These are phyloP conservation scores for Corylus heterophylla DNA, from an alignment of 306 rosid species.

Conservation along the genomic window DNA sequence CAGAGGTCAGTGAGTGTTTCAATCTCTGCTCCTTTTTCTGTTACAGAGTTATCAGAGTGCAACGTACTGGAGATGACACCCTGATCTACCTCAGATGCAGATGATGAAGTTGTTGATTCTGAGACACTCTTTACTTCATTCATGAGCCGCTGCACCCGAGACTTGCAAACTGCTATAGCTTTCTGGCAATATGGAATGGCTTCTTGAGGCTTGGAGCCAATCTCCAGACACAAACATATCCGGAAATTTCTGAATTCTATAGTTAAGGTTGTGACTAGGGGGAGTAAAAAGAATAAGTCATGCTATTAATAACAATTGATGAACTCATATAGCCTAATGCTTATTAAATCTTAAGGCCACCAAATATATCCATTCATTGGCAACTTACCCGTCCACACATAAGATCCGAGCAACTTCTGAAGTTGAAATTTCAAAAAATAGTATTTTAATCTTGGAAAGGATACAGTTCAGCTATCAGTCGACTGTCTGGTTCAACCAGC, in stretches of 20 bases:
- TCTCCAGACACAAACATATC: conserved; percentile 86
- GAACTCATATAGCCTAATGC: conserved; percentile 6
- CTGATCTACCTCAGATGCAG: conserved; percentile 47
- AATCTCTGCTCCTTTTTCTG: conserved; percentile 76
- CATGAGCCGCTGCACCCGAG: conserved; percentile 58
- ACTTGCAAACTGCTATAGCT: conserved; percentile 82
- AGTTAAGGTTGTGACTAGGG: conserved; percentile 48
- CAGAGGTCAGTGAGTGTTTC: conserved; percentile 73
- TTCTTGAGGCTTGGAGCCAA: conserved; percentile 73
- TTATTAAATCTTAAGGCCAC: conserved; percentile 17
- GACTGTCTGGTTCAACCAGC: conserved; percentile 81
- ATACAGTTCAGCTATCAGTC: conserved; percentile 92
- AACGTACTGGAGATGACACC: conserved; percentile 34
- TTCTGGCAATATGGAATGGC: conserved; percentile 74
- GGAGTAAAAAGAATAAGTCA: not conserved
- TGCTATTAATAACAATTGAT: not conserved
- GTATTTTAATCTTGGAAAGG: conserved; percentile 42
- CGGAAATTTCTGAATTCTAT: conserved; percentile 71
- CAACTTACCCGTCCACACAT: conserved; percentile 10
- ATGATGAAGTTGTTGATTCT: conserved; percentile 39
- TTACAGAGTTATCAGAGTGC: conserved; percentile 36
- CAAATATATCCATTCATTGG: conserved; percentile 16
- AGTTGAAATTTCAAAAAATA: conserved; percentile 18
- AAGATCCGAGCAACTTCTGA: conserved; percentile 12
- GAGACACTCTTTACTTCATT: conserved; percentile 53